Base-by-base conservation (phyloP, 768 basidiomycete genomes). In the Collybia mongolica region DNA sequence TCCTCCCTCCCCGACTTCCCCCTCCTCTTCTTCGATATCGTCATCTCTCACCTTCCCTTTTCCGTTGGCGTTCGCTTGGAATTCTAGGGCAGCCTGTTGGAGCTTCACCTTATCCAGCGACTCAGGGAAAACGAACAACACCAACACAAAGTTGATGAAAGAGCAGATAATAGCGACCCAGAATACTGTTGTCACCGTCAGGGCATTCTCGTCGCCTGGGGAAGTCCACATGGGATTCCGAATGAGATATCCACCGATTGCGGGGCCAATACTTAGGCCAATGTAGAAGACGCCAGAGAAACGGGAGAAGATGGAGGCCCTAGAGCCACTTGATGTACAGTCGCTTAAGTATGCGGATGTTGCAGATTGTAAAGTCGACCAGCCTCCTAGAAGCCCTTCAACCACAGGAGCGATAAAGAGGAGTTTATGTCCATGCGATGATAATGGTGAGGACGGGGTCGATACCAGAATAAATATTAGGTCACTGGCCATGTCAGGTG, bases 361-460 rank as follows among this genome's bases (percentile, higher is more conserved):
- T 0, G 86, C 84, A 3, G 86, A 81, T 48, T 84, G 81, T 7
- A 94, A 68, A 0, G 91, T 85, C 6, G 86, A 81, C 81, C 86
- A 89, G 22, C 93, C 91, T 12, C 93, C 93, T 2, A 93, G 73
- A 14, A 86, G 67, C 15, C 94, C 94, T 62, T 97, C 94, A 17
- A 92, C 70, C 32, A 88, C 65, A 0, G 95, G 90, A 2, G 93
- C 88, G 43, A 95, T 54, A 22, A 96, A 68, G 17, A 97, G 75
- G 20, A 94, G 71, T 49, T 82, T 83, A 59, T 90, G 88, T 0
- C 87, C 86, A 57, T 93, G 85, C 2, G 74, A 68, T 43, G 77
- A 78, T 43, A 84, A 72, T 12, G 74, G 75, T 37, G 79, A 84
- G 39, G 74, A 76, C 0, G 87, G 85, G 0, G 83, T 84, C 6